Base-by-base conservation (phyloP, 2,329 filamentous ascomycete species). In the Dothideomycetes sp. region DNA sequence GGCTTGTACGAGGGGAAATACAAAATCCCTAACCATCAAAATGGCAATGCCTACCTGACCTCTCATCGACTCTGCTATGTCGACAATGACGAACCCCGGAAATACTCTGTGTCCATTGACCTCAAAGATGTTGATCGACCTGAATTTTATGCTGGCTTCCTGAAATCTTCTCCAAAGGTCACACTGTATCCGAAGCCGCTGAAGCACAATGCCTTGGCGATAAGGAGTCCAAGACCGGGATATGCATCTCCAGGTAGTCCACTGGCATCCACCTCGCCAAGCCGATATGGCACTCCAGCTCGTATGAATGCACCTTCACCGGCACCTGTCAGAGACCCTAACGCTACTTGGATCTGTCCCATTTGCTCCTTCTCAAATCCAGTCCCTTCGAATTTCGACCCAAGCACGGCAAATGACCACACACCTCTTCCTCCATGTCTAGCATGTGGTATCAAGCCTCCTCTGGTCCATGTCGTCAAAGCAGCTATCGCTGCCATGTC, bases 1-100 rank as follows among this genome's bases (percentile, higher is more conserved):
- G 91, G 91, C 52, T 72, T 98, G 47, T 98, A 98, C 68, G 86
- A 96, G 73, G 91, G 91, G 52, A 96, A 95, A 68, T 91, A 81
- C 69, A 98, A 98, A 68, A 81, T 98, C 41, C 82, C 85, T 24
- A 80, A 88, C 56, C 86, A 93, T 51, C 91, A 98, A 60, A 86
- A 94, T 67, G 91, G 91, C 37, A 87, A 95, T 66, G 86, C 91
- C 41, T 98, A 98, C 60, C 64, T 98, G 63, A 98, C 91, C 13
- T 94, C 91, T 7, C 89, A 96, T 63, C 83, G 91, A 39, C 79
- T 86, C 47, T 98, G 89, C 68, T 98, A 96, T 59, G 84, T 98
- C 49, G 88, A 95, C 57, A 82, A 87, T 54, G 73, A 78, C 22
- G 82, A 95, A 48, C 87, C 91, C 12, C 76, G 89, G 48, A 83